phyloP scores from a whole-genome alignment of 768 basidiomycete species.

The Boletus rubroflammeus region DNA sequence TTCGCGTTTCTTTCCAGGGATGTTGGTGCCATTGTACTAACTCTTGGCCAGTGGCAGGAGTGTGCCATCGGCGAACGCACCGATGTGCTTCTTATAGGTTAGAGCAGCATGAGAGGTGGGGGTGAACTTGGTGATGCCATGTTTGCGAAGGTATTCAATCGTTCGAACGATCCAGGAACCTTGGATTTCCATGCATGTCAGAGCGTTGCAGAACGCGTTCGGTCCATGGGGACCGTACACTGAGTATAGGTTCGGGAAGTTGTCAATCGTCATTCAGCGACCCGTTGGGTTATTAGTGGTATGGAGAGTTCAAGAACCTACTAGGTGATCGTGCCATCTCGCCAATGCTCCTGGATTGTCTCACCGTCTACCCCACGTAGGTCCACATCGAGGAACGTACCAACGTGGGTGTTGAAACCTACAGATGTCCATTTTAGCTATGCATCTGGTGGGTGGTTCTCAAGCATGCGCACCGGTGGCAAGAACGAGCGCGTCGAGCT shows the following conservation, averaged over 20 bases:
- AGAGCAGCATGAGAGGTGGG: slow-evolving; percentile 7
- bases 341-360: slow-evolving; percentile 16
- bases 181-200: slow-evolving; percentile 10
- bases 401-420: background rate
- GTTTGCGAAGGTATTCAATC: slow-evolving; percentile 6
- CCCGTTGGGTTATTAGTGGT: background rate
- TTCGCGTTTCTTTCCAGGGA: slow-evolving; percentile 9
- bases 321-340: slow-evolving; percentile 14
- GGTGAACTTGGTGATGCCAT: slow-evolving; percentile 10
- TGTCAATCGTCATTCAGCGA: slow-evolving; percentile 7
- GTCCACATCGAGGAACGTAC: slow-evolving; percentile 6
- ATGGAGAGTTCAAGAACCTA: background rate
- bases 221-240: slow-evolving; percentile 16
- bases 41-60: slow-evolving; percentile 6
- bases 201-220: slow-evolving; percentile 3
- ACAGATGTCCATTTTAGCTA: background rate
- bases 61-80: background rate
- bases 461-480: slow-evolving; percentile 1
- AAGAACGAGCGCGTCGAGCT: slow-evolving; percentile 8
- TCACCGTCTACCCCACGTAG: slow-evolving; percentile 8
- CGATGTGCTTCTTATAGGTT: slow-evolving; percentile 7
- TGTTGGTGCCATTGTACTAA: slow-evolving; percentile 4
- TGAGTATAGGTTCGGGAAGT: slow-evolving; percentile 16
- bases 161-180: slow-evolving; percentile 9
- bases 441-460: background rate